These are phyloP conservation scores for Circinella umbellata DNA, from an alignment of 371 early-diverging fungal genomes.

Conservation along the genomic window DNA sequence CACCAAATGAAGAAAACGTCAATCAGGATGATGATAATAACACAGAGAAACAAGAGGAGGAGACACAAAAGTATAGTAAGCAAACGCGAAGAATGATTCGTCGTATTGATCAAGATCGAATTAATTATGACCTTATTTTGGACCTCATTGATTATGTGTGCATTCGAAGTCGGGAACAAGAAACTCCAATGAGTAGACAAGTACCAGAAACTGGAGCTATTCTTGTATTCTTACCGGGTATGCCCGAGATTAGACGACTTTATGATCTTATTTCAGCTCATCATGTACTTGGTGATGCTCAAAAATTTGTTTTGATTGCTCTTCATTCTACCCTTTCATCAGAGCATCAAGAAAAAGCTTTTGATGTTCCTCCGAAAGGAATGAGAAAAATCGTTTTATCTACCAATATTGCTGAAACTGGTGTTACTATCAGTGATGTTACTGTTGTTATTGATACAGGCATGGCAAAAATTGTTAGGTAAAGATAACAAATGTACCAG, in stretches of 20 bases:
- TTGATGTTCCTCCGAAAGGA: conserved; percentile 64
- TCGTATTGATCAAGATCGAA: conserved; percentile 65
- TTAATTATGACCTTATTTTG: conserved; percentile 77
- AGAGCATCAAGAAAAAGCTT: conserved; percentile 70
- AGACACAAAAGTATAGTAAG: conserved; percentile 38
- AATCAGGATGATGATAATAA: conserved; percentile 35
- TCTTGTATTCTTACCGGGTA: conserved; percentile 89
- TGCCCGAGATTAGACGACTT: conserved; percentile 74
- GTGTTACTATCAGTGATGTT: conserved; percentile 94
- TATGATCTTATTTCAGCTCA: conserved; percentile 61
- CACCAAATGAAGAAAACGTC: background rate
- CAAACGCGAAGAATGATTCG: conserved; percentile 54
- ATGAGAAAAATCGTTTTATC: conserved; percentile 87
- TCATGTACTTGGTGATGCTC: conserved; percentile 44
- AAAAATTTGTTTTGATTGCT: conserved; percentile 65
- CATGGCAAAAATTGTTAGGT: conserved; percentile 79
- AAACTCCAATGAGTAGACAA: conserved; percentile 1
- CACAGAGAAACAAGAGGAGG: conserved; percentile 32
- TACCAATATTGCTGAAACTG: conserved; percentile 96
- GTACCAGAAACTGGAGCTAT: conserved; percentile 76
- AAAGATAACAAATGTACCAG: conserved; percentile 8
- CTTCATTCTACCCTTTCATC: conserved; percentile 83
- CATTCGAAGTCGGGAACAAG: conserved; percentile 18
- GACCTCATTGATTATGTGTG: conserved; percentile 68
- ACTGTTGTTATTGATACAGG: conserved; percentile 95